These are phyloP conservation scores for Nakaseomyces kungkrabaensis DNA, from an alignment of 1,139 yeast species.

Conservation along the genomic window DNA sequence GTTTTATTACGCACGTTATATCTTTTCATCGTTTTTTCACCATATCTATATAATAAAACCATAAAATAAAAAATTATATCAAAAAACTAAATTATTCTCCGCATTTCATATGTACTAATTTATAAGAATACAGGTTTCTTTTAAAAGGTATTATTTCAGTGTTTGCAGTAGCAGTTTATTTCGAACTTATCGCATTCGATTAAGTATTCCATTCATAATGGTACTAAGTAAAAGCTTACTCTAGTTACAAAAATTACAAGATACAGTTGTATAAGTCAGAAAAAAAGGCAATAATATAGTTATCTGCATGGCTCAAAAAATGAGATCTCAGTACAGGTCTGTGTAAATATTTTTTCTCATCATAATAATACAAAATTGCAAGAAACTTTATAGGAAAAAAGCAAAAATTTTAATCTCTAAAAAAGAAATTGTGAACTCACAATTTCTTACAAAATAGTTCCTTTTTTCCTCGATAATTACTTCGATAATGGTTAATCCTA, in stretches of 20 bases:
- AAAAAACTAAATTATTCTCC: conserved; percentile 2
- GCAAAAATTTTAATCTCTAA: not conserved
- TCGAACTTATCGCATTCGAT: too few species aligned
- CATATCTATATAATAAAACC: conserved; percentile 2
- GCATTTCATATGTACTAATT: not conserved
- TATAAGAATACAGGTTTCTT: conserved; percentile 1
- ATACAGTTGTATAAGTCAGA: not conserved
- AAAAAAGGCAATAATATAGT: conserved; percentile 30
- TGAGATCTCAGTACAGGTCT: conserved; percentile 37
- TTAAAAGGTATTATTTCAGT: not conserved
- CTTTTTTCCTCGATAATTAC: not conserved
- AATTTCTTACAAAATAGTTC: not conserved
- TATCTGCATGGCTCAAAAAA: conserved; percentile 26
- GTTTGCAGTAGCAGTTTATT: too few species aligned
- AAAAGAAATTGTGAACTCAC: not conserved
- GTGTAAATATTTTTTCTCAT: conserved; percentile 34
- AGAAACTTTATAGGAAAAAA: not conserved
- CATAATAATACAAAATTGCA: conserved; percentile 14
- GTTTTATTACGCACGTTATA: conserved; percentile 4
- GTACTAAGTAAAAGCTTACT: too few species aligned
- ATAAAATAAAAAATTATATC: conserved; percentile 3
- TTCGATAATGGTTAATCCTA: too few species aligned
- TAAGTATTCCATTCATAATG: too few species aligned
- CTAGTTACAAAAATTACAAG: too few species aligned
- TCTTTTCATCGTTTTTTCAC: conserved; percentile 2